phyloP scores from a whole-genome alignment of 805 yeast species.

The Kuraishia floccosa region DNA sequence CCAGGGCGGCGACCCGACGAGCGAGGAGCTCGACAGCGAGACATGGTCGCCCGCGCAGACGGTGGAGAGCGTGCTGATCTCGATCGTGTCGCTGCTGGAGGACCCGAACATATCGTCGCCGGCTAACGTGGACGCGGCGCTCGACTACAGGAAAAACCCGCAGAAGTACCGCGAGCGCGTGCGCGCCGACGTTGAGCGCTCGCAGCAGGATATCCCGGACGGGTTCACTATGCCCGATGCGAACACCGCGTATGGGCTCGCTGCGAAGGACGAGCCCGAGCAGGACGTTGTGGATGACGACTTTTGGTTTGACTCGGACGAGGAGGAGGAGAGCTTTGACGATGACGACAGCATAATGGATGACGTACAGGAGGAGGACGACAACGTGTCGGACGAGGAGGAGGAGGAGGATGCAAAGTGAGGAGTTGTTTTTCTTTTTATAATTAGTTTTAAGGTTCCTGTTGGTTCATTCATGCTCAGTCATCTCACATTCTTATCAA shows the following conservation, averaged over 20 bases:
- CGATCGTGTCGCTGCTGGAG: slow-evolving; percentile 81
- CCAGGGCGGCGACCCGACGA: slow-evolving; percentile 72
- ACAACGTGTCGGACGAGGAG: slow-evolving; percentile 1
- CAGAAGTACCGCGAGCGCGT: slow-evolving; percentile 69
- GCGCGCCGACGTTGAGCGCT: slow-evolving; percentile 69
- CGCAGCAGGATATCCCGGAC: slow-evolving; percentile 77
- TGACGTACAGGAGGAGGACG: slow-evolving; percentile 7
- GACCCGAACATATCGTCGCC: slow-evolving; percentile 91
- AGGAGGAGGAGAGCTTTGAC: slow-evolving; percentile 6
- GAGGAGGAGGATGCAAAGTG: not conserved
- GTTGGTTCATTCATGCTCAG: not conserved
- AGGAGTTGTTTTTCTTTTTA: not conserved
- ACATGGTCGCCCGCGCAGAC: slow-evolving; percentile 94
- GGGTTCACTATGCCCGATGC: slow-evolving; percentile 76
- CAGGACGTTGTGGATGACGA: slow-evolving; percentile 10
- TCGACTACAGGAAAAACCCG: slow-evolving; percentile 75
- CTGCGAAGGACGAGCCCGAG: slow-evolving; percentile 6
- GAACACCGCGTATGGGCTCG: slow-evolving; percentile 44
- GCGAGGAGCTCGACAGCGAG: slow-evolving; percentile 88
- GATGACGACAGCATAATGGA: slow-evolving; percentile 8
- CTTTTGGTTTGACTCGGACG: slow-evolving; percentile 9
- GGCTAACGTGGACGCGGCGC: slow-evolving; percentile 94
- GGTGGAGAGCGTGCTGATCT: slow-evolving; percentile 81
- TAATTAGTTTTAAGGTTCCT: too few relatives aligned
- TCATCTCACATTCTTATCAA: not conserved